Evolutionary conservation across 139 green algal genomes (phyloP), one percentile per base, ranked within the genome.

Genomic region (Coccomyxa sp.): DNA sequence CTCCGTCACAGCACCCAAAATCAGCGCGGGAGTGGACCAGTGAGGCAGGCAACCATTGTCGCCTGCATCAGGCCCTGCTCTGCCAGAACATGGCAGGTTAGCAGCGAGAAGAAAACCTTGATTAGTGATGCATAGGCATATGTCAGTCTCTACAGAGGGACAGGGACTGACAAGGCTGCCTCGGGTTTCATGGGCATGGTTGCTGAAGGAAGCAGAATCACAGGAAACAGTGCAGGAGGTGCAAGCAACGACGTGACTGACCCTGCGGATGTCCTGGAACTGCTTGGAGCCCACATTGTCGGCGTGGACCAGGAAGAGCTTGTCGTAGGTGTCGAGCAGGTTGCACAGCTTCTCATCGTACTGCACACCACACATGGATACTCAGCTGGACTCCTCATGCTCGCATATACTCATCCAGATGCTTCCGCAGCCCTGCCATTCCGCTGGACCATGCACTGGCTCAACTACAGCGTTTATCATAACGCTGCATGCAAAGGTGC

Each of bases 281-380:
- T 99, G 97, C 88, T 94, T 97, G 55, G 94, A 98, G 81, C 95
- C 95, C n/a, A 99, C 97, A 88, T 99, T 99, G 93, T 99, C 96
- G 37, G 96, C 96, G 86, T 94, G 86, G 24, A 98, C 95, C 36
- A 99, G 86, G 87, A 98, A 97, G n/a, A 87, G 90, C 85, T 89
- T 92, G 80, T 93, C 89, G 85, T 95, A 94, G 54, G 84, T 92
- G 78, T 93, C 87, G 80, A 98, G 88, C 41, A 94, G 85, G 50
- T 93, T 80, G 76, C 82, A 93, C 16, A 98, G 88, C 80, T 91
- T 94, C 72, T 80, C 75, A 79, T 96, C 92, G 87, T 97, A 97
- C 93, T 97, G 93, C 82, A 82, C 33, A 74, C 16, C 24, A 78
- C 16, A 74, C 33, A 16, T 39, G 10, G n/a, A 78, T 14, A 34